Conservation (phyloP, 768 basidiomycete genomes). For the Hericium erinaceus region DNA sequence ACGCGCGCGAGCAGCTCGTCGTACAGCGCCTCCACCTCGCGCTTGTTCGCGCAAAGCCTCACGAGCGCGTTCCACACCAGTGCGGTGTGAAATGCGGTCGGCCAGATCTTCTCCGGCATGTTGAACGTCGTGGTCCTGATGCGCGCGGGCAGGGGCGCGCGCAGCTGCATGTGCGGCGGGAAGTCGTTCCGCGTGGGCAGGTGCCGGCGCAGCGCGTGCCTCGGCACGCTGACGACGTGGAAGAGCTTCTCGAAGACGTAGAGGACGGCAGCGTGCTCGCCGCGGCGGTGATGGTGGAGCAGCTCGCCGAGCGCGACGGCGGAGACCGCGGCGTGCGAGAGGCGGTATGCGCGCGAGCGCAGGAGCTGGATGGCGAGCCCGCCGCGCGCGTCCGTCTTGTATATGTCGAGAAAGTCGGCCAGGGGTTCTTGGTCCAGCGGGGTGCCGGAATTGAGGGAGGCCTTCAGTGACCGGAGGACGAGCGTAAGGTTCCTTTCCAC, state of each 20-base stretch:
- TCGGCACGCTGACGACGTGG: constrained; percentile 43
- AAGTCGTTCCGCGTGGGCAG: constrained; percentile 3
- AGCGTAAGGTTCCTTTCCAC: not conserved
- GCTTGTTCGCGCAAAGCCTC: constrained; percentile 10
- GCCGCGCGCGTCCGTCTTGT: constrained; percentile 5
- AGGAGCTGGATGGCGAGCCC: not conserved
- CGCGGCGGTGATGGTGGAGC: constrained; percentile 11
- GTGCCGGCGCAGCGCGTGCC: not conserved
- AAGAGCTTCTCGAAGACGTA: constrained; percentile 43
- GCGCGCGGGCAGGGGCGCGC: constrained; percentile 21
- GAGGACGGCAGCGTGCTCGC: constrained; percentile 7
- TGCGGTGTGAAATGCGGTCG: constrained; percentile 23
- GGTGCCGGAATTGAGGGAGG: not conserved
- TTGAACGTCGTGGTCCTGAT: constrained; percentile 14
- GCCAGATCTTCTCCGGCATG: constrained; percentile 22
- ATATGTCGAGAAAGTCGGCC: constrained; percentile 10
- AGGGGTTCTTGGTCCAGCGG: not conserved
- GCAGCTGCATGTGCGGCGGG: not conserved
- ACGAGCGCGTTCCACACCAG: constrained; percentile 27
- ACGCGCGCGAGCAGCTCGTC: constrained; percentile 25
- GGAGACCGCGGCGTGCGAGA: not conserved
- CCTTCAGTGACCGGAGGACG: constrained; percentile 3
- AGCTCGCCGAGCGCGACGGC: constrained; percentile 19
- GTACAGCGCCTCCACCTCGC: constrained; percentile 32
- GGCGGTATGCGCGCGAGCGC: constrained; percentile 2